A percentile compares a stretch with the other conserved stretches of the same genome.
Conservation (phyloP, 345 rosid genomes). For the Toxicodendron radicans region DNA sequence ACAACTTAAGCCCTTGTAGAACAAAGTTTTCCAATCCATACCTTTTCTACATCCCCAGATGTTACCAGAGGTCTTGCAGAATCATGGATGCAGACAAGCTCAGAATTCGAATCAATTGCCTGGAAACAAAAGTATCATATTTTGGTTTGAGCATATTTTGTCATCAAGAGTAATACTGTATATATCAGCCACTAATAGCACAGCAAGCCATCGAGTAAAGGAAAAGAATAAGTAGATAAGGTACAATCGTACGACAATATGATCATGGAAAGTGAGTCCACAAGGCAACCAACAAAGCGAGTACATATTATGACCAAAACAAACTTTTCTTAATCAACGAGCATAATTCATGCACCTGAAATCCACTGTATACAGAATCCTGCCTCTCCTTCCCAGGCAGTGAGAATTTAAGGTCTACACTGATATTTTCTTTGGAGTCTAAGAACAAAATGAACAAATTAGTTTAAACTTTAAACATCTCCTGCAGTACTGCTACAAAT, state of each 20-base stretch:
- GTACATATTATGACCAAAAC: slow-evolving; percentile 4
- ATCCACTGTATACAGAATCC: slow-evolving; percentile 85
- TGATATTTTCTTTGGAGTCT: slow-evolving; percentile 56
- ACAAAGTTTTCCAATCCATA: slow-evolving; percentile 17
- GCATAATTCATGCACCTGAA: slow-evolving; percentile 57
- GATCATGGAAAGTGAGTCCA: background rate
- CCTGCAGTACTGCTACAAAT: slow-evolving; percentile 5
- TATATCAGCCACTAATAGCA: background rate
- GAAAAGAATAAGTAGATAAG: background rate
- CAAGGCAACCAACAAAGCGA: background rate
- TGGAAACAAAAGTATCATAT: slow-evolving; percentile 27
- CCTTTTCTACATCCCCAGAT: slow-evolving; percentile 72
- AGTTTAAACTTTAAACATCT: slow-evolving; percentile 21
- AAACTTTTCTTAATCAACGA: background rate
- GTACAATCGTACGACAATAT: background rate
- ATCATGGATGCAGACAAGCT: slow-evolving; percentile 94
- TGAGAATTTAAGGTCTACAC: slow-evolving; percentile 67
- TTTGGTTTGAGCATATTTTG: background rate
- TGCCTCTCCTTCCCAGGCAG: slow-evolving; percentile 97
- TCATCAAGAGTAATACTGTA: background rate
- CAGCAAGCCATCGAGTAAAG: background rate
- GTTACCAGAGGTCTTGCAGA: slow-evolving; percentile 87
- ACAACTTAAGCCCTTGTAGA: background rate
- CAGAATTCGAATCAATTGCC: slow-evolving; percentile 62
- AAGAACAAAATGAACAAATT: slow-evolving; percentile 20